A percentile compares a stretch with the other conserved stretches of the same genome.
Evolutionary conservation across 208 protist species (phyloP).

Genomic region (Leishmania mexicana): DNA sequence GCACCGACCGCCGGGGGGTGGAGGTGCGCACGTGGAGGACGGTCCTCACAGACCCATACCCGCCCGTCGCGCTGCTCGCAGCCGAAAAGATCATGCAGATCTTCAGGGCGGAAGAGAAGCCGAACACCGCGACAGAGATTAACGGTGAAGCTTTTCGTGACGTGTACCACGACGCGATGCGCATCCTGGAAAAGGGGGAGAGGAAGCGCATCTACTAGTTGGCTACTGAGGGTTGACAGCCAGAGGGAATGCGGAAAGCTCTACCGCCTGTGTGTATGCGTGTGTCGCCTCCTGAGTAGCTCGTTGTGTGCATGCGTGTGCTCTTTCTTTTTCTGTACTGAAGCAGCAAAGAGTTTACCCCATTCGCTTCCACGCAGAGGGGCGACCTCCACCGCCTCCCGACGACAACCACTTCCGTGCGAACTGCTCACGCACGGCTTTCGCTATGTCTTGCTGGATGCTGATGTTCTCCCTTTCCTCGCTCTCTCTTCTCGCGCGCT

Average conservation of each 20-base stretch:
- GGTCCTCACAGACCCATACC: constrained; percentile 60
- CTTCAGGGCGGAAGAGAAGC: constrained; percentile 24
- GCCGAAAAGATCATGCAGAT: constrained; percentile 53
- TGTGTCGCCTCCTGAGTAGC: background rate
- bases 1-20: constrained; percentile 26
- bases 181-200: constrained; percentile 27
- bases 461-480: background rate
- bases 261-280: background rate
- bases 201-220: constrained; percentile 22
- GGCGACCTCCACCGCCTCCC: background rate
- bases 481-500: background rate
- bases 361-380: background rate
- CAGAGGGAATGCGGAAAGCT: background rate
- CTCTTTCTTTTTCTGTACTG: constrained; percentile 8
- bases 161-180: constrained; percentile 23
- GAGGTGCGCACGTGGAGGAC: constrained; percentile 51
- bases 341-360: background rate
- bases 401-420: background rate
- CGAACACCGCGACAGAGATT: constrained; percentile 8
- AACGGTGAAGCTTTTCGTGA: constrained; percentile 17
- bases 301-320: background rate
- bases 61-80: constrained; percentile 60
- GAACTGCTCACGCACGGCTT: background rate
- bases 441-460: too few relatives aligned
- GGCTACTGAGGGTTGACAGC: background rate